Evolutionary conservation across 2,329 filamentous ascomycete genomes (phyloP), one percentile per base, ranked within the genome.

Genomic region (Aspergillus sp.): DNA sequence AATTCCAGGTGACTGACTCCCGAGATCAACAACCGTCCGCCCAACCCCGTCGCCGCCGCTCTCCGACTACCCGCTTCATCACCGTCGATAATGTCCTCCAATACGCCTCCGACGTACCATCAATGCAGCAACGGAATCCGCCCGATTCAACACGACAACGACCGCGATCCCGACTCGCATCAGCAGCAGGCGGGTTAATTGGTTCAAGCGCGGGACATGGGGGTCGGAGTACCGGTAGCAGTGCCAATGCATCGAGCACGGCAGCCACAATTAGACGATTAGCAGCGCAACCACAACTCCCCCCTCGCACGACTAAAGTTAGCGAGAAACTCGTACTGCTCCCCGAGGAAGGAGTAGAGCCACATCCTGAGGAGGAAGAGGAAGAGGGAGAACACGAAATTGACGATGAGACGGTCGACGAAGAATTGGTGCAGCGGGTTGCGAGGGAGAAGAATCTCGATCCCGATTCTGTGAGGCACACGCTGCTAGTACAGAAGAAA

Each of bases 251-350:
- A 20, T 81, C 81, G 9, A 72, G 82, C 54, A 79, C 85, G 45
- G 79, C 82, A 9, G 82, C 81, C 61, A 77, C 85, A 42, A 80
- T 82, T 44, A 82, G 84, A 11, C 80, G 83, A 77, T 73, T 85
- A 47, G 77, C 82, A 1, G 81, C 82, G 6, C 70, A 75, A 51
- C 79, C 83, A 54, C 82, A 85, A 63, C 80, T 97, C 64, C 95
- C 93, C 0, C 89, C 91, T 5, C 85, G 95, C 53, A 96, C 92
- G 39, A 96, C 91, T 27, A 97, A 98, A 75, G 89, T 96, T 63
- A 96, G 91, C 73, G 91, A 98, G 79, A 98, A 98, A 77, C 82
- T 99, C n/a, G 95, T 99, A 0, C 80, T 98, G 37, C 82, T 99
- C 13, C 95, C 95, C 1, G 93, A 97, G 70, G 59, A 61, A 37